These are phyloP conservation scores for Liriodendron chinense DNA, from an alignment of 164 flowering plant species.

Conservation along the genomic window DNA sequence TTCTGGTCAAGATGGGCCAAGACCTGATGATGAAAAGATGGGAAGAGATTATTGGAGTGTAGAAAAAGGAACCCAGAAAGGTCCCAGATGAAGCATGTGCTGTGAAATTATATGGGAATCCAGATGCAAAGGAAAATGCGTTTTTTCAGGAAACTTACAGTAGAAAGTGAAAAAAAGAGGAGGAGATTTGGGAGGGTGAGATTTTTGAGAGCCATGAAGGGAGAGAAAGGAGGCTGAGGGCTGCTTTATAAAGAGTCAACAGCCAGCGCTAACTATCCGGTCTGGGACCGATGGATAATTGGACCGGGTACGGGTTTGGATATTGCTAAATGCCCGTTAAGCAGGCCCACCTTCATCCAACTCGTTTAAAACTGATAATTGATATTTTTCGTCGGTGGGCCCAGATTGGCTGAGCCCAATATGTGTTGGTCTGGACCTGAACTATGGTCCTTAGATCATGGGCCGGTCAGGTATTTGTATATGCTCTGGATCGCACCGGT, in stretches of 20 bases:
- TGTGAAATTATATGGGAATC: conserved; percentile 5
- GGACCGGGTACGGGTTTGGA: too few species aligned
- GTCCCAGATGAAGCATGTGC: neutral
- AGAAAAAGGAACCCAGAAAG: neutral
- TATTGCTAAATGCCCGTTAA: too few species aligned
- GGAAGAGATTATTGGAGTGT: neutral
- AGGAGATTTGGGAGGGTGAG: conserved; percentile 5
- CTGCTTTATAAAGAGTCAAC: neutral
- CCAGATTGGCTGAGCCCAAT: too few species aligned
- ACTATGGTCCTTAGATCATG: too few species aligned
- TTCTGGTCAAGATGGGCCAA: conserved; percentile 28
- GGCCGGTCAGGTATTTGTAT: too few species aligned
- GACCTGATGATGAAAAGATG: conserved; percentile 29
- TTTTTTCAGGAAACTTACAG: conserved; percentile 6
- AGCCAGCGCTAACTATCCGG: too few species aligned
- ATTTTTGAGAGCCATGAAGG: conserved; percentile 11
- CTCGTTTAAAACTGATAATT: too few species aligned
- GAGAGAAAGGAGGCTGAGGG: neutral
- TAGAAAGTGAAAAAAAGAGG: conserved; percentile 3
- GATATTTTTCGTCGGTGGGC: too few species aligned
- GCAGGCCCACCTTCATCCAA: too few species aligned
- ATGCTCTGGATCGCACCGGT: too few species aligned
- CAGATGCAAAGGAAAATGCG: neutral
- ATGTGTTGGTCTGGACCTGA: too few species aligned
- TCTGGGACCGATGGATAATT: too few species aligned